These are phyloP conservation scores for Trypanosoma congolense DNA, from an alignment of 208 protist species.

Conservation along the genomic window DNA sequence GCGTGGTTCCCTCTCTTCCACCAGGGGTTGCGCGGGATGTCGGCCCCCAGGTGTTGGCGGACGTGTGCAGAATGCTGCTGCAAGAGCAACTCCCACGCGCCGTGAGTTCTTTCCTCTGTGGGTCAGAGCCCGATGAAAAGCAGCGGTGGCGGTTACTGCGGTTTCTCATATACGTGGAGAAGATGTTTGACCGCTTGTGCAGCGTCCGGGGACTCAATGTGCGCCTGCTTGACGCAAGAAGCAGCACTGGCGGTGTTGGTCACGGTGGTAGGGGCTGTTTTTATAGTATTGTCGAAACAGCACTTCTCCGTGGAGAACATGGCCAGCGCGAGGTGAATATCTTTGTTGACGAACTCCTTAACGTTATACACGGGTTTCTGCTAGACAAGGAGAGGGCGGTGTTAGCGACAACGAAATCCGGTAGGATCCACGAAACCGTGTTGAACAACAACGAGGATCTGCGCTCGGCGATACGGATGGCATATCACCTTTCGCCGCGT, in stretches of 20 bases:
- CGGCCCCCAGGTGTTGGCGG: constrained; percentile 5
- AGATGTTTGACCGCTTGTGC: constrained; percentile 8
- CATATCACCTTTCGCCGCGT: constrained; percentile 20
- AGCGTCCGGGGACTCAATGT: background rate
- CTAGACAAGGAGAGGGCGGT: background rate
- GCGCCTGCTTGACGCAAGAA: background rate
- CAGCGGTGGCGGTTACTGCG: constrained; percentile 4
- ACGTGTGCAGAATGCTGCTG: constrained; percentile 1
- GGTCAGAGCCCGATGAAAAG: background rate
- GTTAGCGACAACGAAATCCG: background rate
- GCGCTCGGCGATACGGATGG: constrained; percentile 30
- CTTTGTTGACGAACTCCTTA: constrained; percentile 12
- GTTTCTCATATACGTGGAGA: constrained; percentile 11
- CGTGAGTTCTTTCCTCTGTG: constrained; percentile 3
- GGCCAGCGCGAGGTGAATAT: background rate
- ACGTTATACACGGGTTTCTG: constrained; percentile 11
- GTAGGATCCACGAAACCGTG: background rate
- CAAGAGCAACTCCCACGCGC: background rate
- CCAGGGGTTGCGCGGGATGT: background rate
- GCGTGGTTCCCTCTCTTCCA: constrained; percentile 2
- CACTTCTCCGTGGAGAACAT: background rate
- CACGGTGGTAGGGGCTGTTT: constrained; percentile 7
- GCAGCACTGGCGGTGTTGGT: background rate
- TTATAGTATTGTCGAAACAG: constrained; percentile 9
- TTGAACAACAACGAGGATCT: constrained; percentile 27